Percentiles rank a stretch among this genome's conserved stretches.
Evolutionary conservation across 495 filamentous ascomycete species (phyloP).

Genomic region (Hypoxylon intermedium): DNA sequence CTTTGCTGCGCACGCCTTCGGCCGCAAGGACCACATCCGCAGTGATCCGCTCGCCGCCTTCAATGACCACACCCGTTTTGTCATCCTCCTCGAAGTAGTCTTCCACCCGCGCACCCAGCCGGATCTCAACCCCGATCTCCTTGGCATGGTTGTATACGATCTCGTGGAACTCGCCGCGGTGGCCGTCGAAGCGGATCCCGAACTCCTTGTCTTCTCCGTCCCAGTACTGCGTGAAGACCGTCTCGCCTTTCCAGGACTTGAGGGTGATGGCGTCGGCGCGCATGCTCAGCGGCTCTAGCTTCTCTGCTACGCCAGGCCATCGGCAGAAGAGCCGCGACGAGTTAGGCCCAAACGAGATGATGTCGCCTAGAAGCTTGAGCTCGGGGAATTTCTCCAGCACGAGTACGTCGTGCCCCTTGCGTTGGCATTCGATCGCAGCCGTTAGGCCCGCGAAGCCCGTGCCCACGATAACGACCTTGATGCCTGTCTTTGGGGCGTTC

Average conservation of each 20-base stretch:
- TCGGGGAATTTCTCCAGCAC: conserved; percentile 60
- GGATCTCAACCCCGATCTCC: conserved; percentile 63
- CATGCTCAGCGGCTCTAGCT: conserved; percentile 59
- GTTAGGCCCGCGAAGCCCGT: conserved; percentile 67
- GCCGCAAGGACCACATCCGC: conserved; percentile 68
- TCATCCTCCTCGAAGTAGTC: conserved; percentile 67
- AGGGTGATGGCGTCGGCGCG: conserved; percentile 48
- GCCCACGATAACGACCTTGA: conserved; percentile 65
- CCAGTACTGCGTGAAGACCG: conserved; percentile 48
- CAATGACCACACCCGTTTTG: conserved; percentile 62
- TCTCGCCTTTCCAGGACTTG: conserved; percentile 45
- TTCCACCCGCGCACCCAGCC: conserved; percentile 60
- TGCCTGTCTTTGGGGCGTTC: conserved; percentile 47
- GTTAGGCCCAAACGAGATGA: conserved; percentile 62
- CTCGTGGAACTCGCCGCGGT: conserved; percentile 68
- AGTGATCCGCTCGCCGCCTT: conserved; percentile 54
- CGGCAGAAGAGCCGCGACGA: conserved; percentile 54
- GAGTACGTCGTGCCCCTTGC: conserved; percentile 66
- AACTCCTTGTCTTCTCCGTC: conserved; percentile 50
- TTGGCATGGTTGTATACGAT: conserved; percentile 65
- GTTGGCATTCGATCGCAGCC: conserved; percentile 66
- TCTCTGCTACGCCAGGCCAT: conserved; percentile 57
- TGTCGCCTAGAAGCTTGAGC: conserved; percentile 56
- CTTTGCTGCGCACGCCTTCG: conserved; percentile 67
- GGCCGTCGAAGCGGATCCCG: conserved; percentile 63